These are phyloP conservation scores for Claviceps sp. DNA, from an alignment of 2,329 filamentous ascomycete species.

Conservation along the genomic window DNA sequence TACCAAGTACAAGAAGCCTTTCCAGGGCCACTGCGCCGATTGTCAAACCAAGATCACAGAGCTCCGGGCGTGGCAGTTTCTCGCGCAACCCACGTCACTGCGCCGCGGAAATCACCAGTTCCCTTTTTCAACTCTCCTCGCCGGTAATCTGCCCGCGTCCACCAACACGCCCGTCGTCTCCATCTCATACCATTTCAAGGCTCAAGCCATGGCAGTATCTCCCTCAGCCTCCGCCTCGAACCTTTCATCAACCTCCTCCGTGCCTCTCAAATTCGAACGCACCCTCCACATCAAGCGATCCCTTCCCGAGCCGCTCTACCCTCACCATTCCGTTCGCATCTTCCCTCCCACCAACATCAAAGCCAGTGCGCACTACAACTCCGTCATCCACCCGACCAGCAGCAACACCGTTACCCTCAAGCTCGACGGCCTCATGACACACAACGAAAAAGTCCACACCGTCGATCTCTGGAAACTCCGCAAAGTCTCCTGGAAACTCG, in stretches of 20 bases:
- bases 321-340: conserved; percentile 82
- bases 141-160: conserved; percentile 73
- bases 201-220: conserved; percentile 47
- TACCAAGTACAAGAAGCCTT: conserved; percentile 68
- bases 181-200: conserved; percentile 68
- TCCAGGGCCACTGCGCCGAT: conserved; percentile 62
- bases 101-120: conserved; percentile 54
- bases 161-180: conserved; percentile 60
- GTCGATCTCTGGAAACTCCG: conserved; percentile 76
- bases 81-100: conserved; percentile 42
- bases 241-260: conserved; percentile 7
- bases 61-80: conserved; percentile 67
- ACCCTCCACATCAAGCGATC: conserved; percentile 66
- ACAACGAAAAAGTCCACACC: conserved; percentile 54
- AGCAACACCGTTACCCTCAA: conserved; percentile 67
- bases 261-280: conserved; percentile 47
- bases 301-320: conserved; percentile 56
- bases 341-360: conserved; percentile 95
- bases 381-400: conserved; percentile 76
- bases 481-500: conserved; percentile 85
- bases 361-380: conserved; percentile 67
- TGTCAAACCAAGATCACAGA: conserved; percentile 62
- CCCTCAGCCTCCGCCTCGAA: conserved; percentile 11
- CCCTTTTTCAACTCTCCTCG: conserved; percentile 79
- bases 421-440: conserved; percentile 71